Conservation (phyloP, 1,284 basidiomycete species). For the Mycena citricolor region DNA sequence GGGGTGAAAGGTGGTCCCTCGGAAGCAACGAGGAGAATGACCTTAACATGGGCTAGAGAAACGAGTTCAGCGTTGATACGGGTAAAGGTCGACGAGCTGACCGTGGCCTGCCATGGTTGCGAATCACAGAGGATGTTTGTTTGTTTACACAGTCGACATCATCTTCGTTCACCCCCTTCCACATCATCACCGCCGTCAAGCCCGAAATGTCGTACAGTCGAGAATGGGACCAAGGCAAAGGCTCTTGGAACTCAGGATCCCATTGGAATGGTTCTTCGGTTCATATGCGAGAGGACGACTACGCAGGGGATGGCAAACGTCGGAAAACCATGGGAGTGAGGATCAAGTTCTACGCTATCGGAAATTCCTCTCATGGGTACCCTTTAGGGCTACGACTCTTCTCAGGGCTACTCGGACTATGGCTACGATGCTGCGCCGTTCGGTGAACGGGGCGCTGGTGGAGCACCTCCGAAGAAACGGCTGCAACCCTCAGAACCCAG, state of each 20-base stretch:
- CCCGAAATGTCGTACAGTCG: slow-evolving; percentile 79
- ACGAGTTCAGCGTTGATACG: slow-evolving; percentile 11
- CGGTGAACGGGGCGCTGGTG: slow-evolving; percentile 42
- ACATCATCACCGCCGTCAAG: slow-evolving; percentile 27
- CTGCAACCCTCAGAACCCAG: slow-evolving; percentile 77
- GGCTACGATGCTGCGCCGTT: slow-evolving; percentile 34
- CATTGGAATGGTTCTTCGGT: slow-evolving; percentile 45
- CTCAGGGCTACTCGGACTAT: slow-evolving; percentile 44
- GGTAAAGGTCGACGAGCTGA: slow-evolving; percentile 8
- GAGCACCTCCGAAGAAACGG: slow-evolving; percentile 62
- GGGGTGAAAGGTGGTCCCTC: neutral
- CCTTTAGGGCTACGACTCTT: slow-evolving; percentile 49
- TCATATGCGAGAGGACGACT: slow-evolving; percentile 65
- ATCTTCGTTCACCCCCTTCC: slow-evolving; percentile 30
- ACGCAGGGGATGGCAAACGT: slow-evolving; percentile 67
- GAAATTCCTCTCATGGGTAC: slow-evolving; percentile 10
- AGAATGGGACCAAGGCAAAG: slow-evolving; percentile 80
- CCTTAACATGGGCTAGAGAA: slow-evolving; percentile 19
- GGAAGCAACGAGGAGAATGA: neutral
- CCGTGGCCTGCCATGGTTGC: slow-evolving; percentile 20
- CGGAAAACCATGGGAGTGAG: slow-evolving; percentile 74
- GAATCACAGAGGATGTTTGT: slow-evolving; percentile 25
- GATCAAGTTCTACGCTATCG: slow-evolving; percentile 29
- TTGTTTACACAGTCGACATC: neutral
- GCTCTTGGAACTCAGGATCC: slow-evolving; percentile 45